Evolutionary conservation across 139 green algal species (phyloP), one percentile per base, ranked within the genome.

Genomic region (Auxenochlorella protothecoides): DNA sequence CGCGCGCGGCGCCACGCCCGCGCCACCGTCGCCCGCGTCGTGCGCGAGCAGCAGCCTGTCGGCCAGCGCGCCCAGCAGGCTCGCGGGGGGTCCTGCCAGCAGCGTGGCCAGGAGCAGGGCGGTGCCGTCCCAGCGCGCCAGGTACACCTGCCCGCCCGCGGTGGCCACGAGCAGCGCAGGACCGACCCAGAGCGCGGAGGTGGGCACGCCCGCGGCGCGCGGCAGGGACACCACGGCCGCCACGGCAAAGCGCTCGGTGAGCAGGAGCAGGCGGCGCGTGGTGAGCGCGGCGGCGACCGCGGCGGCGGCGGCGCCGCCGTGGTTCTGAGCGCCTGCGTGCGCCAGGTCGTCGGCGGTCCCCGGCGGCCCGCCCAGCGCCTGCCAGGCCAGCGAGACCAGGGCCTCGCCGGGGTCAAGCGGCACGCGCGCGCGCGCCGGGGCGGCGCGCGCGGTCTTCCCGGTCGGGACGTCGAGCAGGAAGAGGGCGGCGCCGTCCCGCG

Each of bases 331-430:
- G 57, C 76, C 69, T 55, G 8, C 11, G 65, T 82, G 72, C 51
- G 76, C 78, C 55, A 62, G 51, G 14, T 68, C 72, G 53, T 63
- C 64, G 15, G 62, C 54, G 27, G 27, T 44, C 27, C 27, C 27
- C 27, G 27, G 27, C 27, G 27, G 27, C 13, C 77, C 74, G n/a
- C 75, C n/a, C 68, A 87, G 77, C 13, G 69, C 72, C 64, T 87
- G 83, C 83, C 83, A 87, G 4, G 78, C 75, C 59, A 87, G 69
- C 79, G 85, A 76, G 63, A 85, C 11, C n/a, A 85, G 44, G 55
- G 69, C 59, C 63, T 82, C 75, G 10, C 68, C 65, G 27, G 63
- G 65, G 59, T 68, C 68, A 55, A 86, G 78, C 65, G 53, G 14
- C 66, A 83, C 15, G 16, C 59, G n/a, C 6, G 54, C 6, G 55